Percentiles rank a stretch among this genome's conserved stretches.
Evolutionary conservation across 2,329 filamentous ascomycete genomes (phyloP).

Genomic region (Penicillium sclerotigenum): DNA sequence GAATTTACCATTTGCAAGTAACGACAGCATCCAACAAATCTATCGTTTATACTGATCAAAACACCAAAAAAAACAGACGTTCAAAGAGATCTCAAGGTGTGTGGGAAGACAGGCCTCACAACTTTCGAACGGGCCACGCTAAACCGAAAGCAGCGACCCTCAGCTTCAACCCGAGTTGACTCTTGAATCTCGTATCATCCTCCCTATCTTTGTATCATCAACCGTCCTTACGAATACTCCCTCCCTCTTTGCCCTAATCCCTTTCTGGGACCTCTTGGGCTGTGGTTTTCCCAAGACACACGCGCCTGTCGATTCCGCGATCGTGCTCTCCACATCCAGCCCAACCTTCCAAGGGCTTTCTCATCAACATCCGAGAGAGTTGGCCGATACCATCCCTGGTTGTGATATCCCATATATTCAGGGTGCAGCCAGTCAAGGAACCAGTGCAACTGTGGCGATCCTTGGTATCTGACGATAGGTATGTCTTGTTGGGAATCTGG

Average conservation of each 20-base stretch:
- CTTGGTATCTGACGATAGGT: slow-evolving; percentile 45
- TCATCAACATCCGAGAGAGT: slow-evolving; percentile 23
- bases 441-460: slow-evolving; percentile 43
- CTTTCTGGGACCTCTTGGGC: slow-evolving; percentile 28
- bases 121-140: slow-evolving; percentile 30
- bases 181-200: slow-evolving; percentile 28
- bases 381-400: slow-evolving; percentile 29
- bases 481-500: slow-evolving; percentile 23
- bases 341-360: slow-evolving; percentile 19
- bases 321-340: slow-evolving; percentile 14
- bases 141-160: slow-evolving; percentile 42
- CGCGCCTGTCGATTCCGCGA: slow-evolving; percentile 24
- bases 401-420: slow-evolving; percentile 32
- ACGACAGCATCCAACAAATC: not conserved
- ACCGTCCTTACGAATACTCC: slow-evolving; percentile 23
- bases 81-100: slow-evolving; percentile 12
- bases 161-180: slow-evolving; percentile 41
- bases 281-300: slow-evolving; percentile 19
- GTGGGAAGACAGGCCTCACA: slow-evolving; percentile 26
- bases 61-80: not conserved
- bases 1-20: not conserved
- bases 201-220: slow-evolving; percentile 34
- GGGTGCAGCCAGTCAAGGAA: slow-evolving; percentile 34
- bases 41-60: not conserved
- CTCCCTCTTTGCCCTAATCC: slow-evolving; percentile 20